Evolutionary conservation across 352 stramenopile genomes (phyloP).

Genomic region (Phytopythium delawarense): DNA sequence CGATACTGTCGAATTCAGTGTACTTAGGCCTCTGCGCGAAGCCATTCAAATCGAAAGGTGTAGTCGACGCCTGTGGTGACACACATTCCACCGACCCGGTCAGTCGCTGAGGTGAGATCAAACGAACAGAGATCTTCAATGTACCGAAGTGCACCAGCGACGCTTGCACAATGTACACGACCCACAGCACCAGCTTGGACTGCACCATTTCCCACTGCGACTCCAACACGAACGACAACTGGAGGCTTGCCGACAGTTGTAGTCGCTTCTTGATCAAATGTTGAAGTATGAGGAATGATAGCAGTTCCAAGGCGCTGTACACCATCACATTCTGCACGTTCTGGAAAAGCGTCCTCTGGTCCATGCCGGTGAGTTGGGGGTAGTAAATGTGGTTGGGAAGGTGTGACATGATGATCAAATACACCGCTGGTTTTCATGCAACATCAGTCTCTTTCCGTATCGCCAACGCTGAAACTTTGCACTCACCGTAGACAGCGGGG

Average conservation of each 20-base stretch:
- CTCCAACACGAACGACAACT: conserved; percentile 19
- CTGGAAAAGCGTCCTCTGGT: not conserved
- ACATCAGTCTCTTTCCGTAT: no score
- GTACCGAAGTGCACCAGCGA: conserved; percentile 22
- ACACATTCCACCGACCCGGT: not conserved
- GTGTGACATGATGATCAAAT: conserved; percentile 5
- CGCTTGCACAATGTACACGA: conserved; percentile 30
- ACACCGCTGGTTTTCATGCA: conserved; percentile 12
- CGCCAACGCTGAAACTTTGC: no score
- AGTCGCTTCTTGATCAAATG: not conserved
- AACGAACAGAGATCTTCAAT: not conserved
- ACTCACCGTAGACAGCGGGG: conserved; percentile 16
- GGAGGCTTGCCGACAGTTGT: not conserved
- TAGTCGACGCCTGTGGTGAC: conserved; percentile 8
- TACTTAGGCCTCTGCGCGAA: not conserved
- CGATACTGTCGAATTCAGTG: not conserved
- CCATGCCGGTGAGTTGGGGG: conserved; percentile 9
- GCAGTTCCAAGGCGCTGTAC: conserved; percentile 18
- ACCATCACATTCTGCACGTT: conserved; percentile 12
- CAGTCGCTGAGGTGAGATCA: not conserved
- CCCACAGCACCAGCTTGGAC: conserved; percentile 27
- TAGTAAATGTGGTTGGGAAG: conserved; percentile 13
- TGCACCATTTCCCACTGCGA: conserved; percentile 14
- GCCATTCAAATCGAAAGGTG: conserved; percentile 9
- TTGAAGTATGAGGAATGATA: conserved; percentile 17